A percentile compares a stretch with the other conserved stretches of the same genome.
phyloP scores from a whole-genome alignment of 768 basidiomycete species.

The Rhizopogon rudus region DNA sequence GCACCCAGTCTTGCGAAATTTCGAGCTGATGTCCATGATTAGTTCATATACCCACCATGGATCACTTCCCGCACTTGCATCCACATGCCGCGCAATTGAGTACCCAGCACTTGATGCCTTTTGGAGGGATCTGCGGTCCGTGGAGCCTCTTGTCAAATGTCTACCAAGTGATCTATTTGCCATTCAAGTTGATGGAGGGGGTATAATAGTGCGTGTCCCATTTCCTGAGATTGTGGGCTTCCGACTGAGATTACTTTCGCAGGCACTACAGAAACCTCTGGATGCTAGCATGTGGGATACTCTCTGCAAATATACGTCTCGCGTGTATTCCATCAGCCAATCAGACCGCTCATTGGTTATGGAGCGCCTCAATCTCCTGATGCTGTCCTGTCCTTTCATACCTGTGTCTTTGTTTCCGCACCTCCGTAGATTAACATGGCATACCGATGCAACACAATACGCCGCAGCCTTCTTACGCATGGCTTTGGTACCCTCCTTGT shows the following conservation, averaged over 20 bases:
- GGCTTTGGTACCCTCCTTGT: background rate
- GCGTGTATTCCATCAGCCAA: slow-evolving; percentile 10
- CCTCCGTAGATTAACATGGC: slow-evolving; percentile 18
- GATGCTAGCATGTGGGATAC: slow-evolving; percentile 11
- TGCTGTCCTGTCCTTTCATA: slow-evolving; percentile 11
- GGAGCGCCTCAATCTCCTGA: background rate
- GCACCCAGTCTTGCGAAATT: background rate
- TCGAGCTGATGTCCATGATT: background rate
- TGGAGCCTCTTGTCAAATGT: slow-evolving; percentile 13
- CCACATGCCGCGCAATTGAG: slow-evolving; percentile 17
- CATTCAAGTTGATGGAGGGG: background rate
- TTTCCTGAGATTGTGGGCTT: background rate
- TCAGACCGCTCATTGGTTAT: too few relatives aligned
- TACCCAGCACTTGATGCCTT: slow-evolving; percentile 21
- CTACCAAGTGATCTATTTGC: background rate
- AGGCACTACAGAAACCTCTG: background rate
- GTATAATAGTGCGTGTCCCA: background rate
- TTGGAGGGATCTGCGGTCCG: slow-evolving; percentile 17
- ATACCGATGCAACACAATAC: slow-evolving; percentile 12
- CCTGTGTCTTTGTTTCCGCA: slow-evolving; percentile 16
- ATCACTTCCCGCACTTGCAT: slow-evolving; percentile 17
- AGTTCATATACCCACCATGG: background rate
- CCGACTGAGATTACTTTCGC: background rate
- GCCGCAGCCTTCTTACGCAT: slow-evolving; percentile 18
- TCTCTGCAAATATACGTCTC: slow-evolving; percentile 13